Conservation (phyloP, 2,329 filamentous ascomycete genomes). For the Diaporthe vexans region DNA sequence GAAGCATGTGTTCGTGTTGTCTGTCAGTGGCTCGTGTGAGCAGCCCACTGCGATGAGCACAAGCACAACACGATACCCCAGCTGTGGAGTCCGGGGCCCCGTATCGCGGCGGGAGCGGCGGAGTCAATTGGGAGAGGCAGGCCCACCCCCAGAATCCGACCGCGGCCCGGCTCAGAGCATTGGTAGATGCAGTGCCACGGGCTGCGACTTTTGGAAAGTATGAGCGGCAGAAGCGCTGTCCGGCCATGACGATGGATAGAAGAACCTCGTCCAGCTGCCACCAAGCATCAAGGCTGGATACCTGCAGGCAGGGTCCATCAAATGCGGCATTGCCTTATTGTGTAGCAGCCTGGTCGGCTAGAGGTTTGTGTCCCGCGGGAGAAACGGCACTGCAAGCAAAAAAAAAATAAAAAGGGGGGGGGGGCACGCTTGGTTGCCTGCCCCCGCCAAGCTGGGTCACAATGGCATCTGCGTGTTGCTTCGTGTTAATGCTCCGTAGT, state of each 20-base stretch:
- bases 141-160: slow-evolving; percentile 17
- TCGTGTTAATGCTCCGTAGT: not conserved
- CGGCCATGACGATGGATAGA: too few relatives aligned
- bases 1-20: not conserved
- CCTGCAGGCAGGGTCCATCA: too few relatives aligned
- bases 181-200: not conserved
- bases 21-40: not conserved
- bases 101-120: slow-evolving; percentile 16
- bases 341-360: too few relatives aligned
- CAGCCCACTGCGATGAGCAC: not conserved
- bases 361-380: not conserved
- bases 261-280: too few relatives aligned
- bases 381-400: not conserved
- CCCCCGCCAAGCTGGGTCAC: too few relatives aligned
- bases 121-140: slow-evolving; percentile 6
- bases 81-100: slow-evolving; percentile 33
- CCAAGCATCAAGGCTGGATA: too few relatives aligned
- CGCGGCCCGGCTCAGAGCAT: slow-evolving; percentile 3
- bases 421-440: not conserved
- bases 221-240: not conserved
- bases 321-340: too few relatives aligned
- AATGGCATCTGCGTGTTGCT: too few relatives aligned
- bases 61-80: slow-evolving; percentile 4
- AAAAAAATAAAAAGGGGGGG: not conserved
- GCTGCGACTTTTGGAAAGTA: not conserved